Base-by-base conservation (phyloP, 306 rosid genomes). In the Albizia julibrissin region DNA sequence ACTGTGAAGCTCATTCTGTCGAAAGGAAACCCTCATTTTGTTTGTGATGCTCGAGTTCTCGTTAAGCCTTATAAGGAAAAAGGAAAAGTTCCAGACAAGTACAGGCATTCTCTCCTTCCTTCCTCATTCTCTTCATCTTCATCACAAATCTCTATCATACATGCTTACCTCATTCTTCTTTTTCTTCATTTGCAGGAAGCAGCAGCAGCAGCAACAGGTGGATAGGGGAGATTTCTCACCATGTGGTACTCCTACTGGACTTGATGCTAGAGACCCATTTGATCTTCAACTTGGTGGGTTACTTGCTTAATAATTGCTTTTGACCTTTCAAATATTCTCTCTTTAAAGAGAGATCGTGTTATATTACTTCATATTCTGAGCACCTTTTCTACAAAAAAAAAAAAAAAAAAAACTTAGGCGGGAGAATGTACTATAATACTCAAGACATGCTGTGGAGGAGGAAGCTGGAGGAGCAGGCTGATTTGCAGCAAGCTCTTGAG, bases 61-160 rank as follows among this genome's bases (percentile, higher is more conserved):
- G 99, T 95, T 33, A 95, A 95, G 89, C 99, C 99, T 86, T 95
- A 95, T 88, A 95, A 95, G 91, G 99, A 95, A 90, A 95, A 95
- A 76, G 99, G 99, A 82, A 95, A 95, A 89, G 94, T 91, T 18
- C 98, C 94, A 12, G 98, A 95, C 90, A 95, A 92, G 98, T 95
- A 92, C 93, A 87, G 89, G 93, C 96, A 92, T 78, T 72, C 79
- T 80, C 85, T 69, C 74, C 26, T 42, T 27, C 49, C 43, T 62
- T 49, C 37, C 69, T 74, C 31, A 56, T 40, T 12, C 72, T 62
- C 40, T 44, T 40, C 62, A 49, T 27, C 3, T 50, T 56, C 12
- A 27, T 75, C 19, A 29, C 6, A 33, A 4, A 52, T 52, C 6
- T 19, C 22, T 0, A 56, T 56, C 26, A 52, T 1, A 43, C 16